These are phyloP conservation scores for Teunomyces funiuensis DNA, from an alignment of 805 yeast species.

Conservation along the genomic window DNA sequence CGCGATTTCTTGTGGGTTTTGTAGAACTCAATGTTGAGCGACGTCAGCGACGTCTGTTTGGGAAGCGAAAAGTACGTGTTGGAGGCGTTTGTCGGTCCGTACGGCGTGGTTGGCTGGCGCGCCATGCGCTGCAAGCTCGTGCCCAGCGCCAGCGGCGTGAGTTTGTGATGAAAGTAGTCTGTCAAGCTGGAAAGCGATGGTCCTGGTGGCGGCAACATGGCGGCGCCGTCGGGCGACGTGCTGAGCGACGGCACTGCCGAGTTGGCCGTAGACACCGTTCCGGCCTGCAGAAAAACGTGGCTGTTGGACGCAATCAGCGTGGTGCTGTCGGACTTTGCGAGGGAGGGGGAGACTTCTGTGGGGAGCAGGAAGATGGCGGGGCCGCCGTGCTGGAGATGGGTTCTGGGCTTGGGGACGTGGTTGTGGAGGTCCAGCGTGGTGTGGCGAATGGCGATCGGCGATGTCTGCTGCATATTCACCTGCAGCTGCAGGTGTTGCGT, in stretches of 20 bases:
- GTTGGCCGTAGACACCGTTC: slow-evolving; percentile 25
- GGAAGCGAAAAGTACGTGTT: slow-evolving; percentile 16
- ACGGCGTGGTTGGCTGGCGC: slow-evolving; percentile 26
- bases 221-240: slow-evolving; percentile 33
- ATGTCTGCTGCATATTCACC: slow-evolving; percentile 17
- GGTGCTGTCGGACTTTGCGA: slow-evolving; percentile 24
- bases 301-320: slow-evolving; percentile 23
- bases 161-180: slow-evolving; percentile 32
- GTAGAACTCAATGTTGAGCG: slow-evolving; percentile 38
- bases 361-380: background rate
- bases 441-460: slow-evolving; percentile 22
- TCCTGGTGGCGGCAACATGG: slow-evolving; percentile 10
- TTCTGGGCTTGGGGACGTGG: slow-evolving; percentile 2
- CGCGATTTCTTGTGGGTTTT: slow-evolving; percentile 40
- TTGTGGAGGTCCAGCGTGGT: slow-evolving; percentile 4
- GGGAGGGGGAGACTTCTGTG: slow-evolving; percentile 4
- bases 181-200: slow-evolving; percentile 33
- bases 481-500: background rate
- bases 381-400: slow-evolving; percentile 8
- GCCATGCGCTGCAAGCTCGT: slow-evolving; percentile 41
- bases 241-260: slow-evolving; percentile 28
- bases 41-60: slow-evolving; percentile 30
- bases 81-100: slow-evolving; percentile 22
- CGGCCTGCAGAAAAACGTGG: slow-evolving; percentile 26
- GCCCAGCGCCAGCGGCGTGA: slow-evolving; percentile 22